These are phyloP conservation scores for Hypoxylon intermedium DNA, from an alignment of 495 filamentous ascomycete species.

Conservation along the genomic window DNA sequence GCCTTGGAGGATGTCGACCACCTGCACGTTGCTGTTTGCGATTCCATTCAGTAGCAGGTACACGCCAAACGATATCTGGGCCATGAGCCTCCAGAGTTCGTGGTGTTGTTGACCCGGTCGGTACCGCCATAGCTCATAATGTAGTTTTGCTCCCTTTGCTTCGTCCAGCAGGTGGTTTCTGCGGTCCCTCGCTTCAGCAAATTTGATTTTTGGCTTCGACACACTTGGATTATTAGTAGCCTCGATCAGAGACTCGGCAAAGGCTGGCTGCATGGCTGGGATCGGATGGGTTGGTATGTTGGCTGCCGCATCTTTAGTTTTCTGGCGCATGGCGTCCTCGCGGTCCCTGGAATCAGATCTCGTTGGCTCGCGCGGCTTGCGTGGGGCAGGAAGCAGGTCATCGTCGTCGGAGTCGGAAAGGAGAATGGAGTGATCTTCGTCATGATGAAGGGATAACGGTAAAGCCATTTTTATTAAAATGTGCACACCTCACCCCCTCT, in stretches of 20 bases:
- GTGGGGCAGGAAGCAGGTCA: constrained; percentile 38
- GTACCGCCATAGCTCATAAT: constrained; percentile 76
- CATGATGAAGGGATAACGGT: constrained; percentile 41
- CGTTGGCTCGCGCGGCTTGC: constrained; percentile 17
- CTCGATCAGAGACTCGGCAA: constrained; percentile 89
- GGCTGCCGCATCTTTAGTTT: constrained; percentile 39
- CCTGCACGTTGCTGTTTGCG: constrained; percentile 85
- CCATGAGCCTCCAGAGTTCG: constrained; percentile 86
- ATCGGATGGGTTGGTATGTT: constrained; percentile 76
- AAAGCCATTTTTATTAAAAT: constrained; percentile 37
- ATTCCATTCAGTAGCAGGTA: constrained; percentile 84
- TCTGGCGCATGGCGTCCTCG: constrained; percentile 38
- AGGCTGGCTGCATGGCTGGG: constrained; percentile 83
- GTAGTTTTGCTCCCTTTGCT: constrained; percentile 63
- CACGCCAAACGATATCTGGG: constrained; percentile 93
- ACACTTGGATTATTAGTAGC: constrained; percentile 58
- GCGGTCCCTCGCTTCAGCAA: constrained; percentile 68
- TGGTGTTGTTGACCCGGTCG: constrained; percentile 72
- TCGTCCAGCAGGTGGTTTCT: constrained; percentile 73
- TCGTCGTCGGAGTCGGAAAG: constrained; percentile 44
- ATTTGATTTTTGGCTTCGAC: constrained; percentile 59
- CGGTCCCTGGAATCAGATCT: constrained; percentile 22
- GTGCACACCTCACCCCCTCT: constrained; percentile 23
- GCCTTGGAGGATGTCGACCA: constrained; percentile 85
- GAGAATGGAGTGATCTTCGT: constrained; percentile 42